Evolutionary conservation across 1,284 basidiomycete species (phyloP).

Genomic region (Boletus calvinii): DNA sequence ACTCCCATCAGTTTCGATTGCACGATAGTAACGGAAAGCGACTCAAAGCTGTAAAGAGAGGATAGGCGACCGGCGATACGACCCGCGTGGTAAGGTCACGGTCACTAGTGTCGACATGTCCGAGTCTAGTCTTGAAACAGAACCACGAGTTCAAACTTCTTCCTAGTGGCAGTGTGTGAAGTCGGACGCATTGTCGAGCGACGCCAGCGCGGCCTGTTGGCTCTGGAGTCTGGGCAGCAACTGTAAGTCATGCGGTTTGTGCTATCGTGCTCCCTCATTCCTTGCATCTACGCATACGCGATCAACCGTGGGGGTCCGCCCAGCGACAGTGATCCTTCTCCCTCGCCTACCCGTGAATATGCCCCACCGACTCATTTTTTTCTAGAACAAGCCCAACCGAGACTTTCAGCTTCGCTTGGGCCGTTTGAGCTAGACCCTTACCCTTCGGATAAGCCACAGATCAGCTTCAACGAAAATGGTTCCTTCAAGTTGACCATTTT

Average conservation of each 20-base stretch:
- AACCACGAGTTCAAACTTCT: too few relatives aligned
- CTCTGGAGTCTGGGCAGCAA: not conserved
- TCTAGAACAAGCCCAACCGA: not conserved
- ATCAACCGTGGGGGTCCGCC: constrained; percentile 7
- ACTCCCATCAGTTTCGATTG: not conserved
- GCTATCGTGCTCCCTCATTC: constrained; percentile 1
- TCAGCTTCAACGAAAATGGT: constrained; percentile 49
- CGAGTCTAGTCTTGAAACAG: too few relatives aligned
- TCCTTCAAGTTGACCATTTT: constrained; percentile 69
- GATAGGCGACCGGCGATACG: too few relatives aligned
- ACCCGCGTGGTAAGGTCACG: not conserved
- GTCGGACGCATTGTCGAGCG: too few relatives aligned
- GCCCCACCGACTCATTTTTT: not conserved
- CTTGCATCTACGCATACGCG: constrained; percentile 15
- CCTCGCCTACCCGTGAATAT: not conserved
- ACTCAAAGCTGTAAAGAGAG: not conserved
- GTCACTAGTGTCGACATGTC: too few relatives aligned
- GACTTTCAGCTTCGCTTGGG: not conserved
- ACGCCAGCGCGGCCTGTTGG: not conserved
- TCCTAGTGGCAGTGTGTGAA: too few relatives aligned
- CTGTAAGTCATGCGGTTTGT: constrained; percentile 4
- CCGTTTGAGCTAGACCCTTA: constrained; percentile 42
- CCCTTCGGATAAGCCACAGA: constrained; percentile 45
- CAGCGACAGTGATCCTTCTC: not conserved
- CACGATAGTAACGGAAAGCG: not conserved